phyloP scores from a whole-genome alignment of 345 rosid genomes.

The Camelina sativa region DNA sequence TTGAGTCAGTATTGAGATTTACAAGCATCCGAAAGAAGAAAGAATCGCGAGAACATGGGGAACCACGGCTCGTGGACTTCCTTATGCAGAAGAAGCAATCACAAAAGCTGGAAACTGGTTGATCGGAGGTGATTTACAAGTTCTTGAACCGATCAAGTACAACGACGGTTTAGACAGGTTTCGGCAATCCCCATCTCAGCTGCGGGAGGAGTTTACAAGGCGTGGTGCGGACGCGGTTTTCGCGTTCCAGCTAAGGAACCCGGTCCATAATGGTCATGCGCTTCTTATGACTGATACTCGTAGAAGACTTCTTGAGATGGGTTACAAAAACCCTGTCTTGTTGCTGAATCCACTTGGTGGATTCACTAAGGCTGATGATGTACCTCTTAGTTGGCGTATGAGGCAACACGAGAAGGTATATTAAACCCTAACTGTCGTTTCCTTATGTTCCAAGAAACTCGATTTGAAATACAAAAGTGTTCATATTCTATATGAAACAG shows the following conservation, averaged over 20 bases:
- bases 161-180: constrained; percentile 84
- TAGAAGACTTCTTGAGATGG: constrained; percentile 86
- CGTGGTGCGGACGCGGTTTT: constrained; percentile 96
- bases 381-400: constrained; percentile 98
- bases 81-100: constrained; percentile 80
- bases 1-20: constrained; percentile 75
- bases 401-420: constrained; percentile 89
- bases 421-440: background rate
- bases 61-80: constrained; percentile 84
- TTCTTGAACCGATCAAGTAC: constrained; percentile 85
- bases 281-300: constrained; percentile 95
- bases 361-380: constrained; percentile 94
- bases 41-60: constrained; percentile 97
- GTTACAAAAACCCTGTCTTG: constrained; percentile 85
- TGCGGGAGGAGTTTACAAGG: constrained; percentile 73
- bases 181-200: constrained; percentile 84
- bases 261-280: constrained; percentile 97
- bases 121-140: constrained; percentile 92
- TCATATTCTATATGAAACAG: background rate
- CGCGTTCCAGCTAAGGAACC: constrained; percentile 96
- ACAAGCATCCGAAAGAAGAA: constrained; percentile 97
- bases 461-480: background rate
- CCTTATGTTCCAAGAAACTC: constrained; percentile 32
- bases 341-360: constrained; percentile 98
- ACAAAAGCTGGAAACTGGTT: constrained; percentile 86